phyloP scores from a whole-genome alignment of 1,284 basidiomycete species.

The Austroboletus niveus region DNA sequence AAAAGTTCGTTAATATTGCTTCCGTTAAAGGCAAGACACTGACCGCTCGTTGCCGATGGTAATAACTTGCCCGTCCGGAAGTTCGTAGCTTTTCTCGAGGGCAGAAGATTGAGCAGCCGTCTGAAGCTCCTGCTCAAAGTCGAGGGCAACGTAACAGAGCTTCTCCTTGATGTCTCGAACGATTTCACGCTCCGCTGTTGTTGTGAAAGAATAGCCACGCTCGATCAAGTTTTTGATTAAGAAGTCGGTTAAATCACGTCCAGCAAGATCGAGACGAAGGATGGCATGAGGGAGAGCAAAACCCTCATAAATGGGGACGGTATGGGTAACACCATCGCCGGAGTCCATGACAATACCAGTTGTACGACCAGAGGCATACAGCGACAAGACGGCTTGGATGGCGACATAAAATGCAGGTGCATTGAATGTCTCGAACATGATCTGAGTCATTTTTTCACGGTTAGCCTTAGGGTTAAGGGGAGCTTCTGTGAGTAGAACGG shows the following conservation, averaged over 20 bases:
- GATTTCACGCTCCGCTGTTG: slow-evolving; percentile 92
- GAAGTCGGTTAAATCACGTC: slow-evolving; percentile 92
- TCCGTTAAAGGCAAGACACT: slow-evolving; percentile 17
- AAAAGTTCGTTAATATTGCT: slow-evolving; percentile 8
- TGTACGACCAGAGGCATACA: slow-evolving; percentile 87
- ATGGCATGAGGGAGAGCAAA: slow-evolving; percentile 96
- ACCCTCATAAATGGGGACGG: slow-evolving; percentile 88
- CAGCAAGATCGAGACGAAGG: slow-evolving; percentile 91
- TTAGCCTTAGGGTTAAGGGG: too few species aligned
- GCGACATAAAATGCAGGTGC: slow-evolving; percentile 94
- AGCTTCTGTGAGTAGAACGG: too few species aligned
- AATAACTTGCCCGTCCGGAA: slow-evolving; percentile 96
- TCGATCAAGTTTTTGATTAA: slow-evolving; percentile 93
- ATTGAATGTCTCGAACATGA: too few species aligned
- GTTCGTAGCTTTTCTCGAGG: slow-evolving; percentile 93
- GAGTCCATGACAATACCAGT: slow-evolving; percentile 92
- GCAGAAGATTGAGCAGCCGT: slow-evolving; percentile 90
- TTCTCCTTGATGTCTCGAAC: slow-evolving; percentile 99
- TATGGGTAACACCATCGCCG: slow-evolving; percentile 90
- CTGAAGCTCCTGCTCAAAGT: slow-evolving; percentile 96
- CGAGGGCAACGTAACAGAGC: slow-evolving; percentile 95
- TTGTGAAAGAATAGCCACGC: slow-evolving; percentile 94
- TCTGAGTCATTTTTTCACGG: too few species aligned
- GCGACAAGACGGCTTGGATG: slow-evolving; percentile 87
- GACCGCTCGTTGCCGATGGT: slow-evolving; percentile 94